A percentile compares a stretch with the other conserved stretches of the same genome.
Evolutionary conservation across 176 grass and related monocot species (phyloP).

Genomic region (Elymus sibiricus): DNA sequence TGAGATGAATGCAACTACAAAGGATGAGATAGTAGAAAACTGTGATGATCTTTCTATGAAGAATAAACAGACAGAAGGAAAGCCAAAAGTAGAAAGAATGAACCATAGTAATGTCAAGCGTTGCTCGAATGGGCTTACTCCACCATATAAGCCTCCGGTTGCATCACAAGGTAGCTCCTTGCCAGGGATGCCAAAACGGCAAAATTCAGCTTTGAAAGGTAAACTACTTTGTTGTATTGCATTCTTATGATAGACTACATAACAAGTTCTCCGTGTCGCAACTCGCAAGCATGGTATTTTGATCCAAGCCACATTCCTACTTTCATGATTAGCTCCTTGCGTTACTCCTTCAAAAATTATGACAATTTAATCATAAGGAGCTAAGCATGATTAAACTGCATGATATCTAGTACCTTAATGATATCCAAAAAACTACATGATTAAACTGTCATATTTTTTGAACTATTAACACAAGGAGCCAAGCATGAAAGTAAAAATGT

Average conservation of each 20-base stretch:
- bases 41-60: conserved; percentile 6
- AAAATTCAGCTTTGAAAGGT: not conserved
- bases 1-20: conserved; percentile 23
- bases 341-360: not conserved
- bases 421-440: too few species aligned
- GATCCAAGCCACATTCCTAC: not conserved
- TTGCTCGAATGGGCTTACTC: not conserved
- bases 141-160: not conserved
- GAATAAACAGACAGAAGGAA: conserved; percentile 7
- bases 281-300: not conserved
- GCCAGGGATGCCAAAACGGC: not conserved
- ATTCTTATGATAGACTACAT: not conserved
- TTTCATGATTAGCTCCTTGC: not conserved
- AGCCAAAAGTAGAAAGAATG: not conserved
- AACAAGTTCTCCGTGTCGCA: not conserved
- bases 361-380: too few species aligned
- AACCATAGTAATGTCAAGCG: conserved; percentile 5
- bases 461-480: not conserved
- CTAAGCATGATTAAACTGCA: too few species aligned
- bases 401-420: too few species aligned
- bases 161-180: conserved; percentile 13
- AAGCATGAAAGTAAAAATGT: not conserved
- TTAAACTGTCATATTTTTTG: not conserved
- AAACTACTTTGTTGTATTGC: not conserved
- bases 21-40: conserved; percentile 3